Evolutionary conservation across 139 green algal genomes (phyloP), one percentile per base, ranked within the genome.

Genomic region (Chlamydomonas sphaeroides): DNA sequence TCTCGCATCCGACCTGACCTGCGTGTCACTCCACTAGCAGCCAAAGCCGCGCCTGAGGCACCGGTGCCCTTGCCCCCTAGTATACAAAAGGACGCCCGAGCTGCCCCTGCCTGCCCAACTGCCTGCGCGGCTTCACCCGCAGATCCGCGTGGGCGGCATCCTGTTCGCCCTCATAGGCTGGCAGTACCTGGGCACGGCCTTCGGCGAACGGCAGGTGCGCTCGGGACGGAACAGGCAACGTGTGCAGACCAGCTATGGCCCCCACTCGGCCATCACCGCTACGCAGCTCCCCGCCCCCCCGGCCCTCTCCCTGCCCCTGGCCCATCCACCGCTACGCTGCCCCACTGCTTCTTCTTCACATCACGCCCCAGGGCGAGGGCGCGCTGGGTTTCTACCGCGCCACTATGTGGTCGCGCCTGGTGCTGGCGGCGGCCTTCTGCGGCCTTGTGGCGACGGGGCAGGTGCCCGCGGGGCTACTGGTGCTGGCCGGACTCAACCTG

Each of bases 61-160:
- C n/a, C n/a, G n/a, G n/a, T n/a, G n/a, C n/a, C n/a, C n/a, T n/a
- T n/a, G n/a, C n/a, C n/a, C n/a, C n/a, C n/a, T n/a, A n/a, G n/a
- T n/a, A n/a, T n/a, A n/a, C n/a, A n/a, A n/a, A n/a, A n/a, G n/a
- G n/a, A n/a, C n/a, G n/a, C n/a, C n/a, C n/a, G n/a, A n/a, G n/a
- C n/a, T n/a, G n/a, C n/a, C n/a, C n/a, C n/a, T n/a, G n/a, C n/a
- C n/a, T n/a, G n/a, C n/a, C n/a, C n/a, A n/a, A n/a, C n/a, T n/a
- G n/a, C n/a, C n/a, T n/a, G n/a, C n/a, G n/a, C n/a, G n/a, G n/a
- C n/a, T n/a, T n/a, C n/a, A n/a, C n/a, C n/a, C n/a, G n/a, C n/a
- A n/a, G 89, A 91, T 93, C 28, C 73, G 85, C 2, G 83, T 93
- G 21, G 89, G 89, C 33, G 89, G 89, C 15, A 86, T 93, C 35